Percentiles rank a stretch among this genome's conserved stretches.
These are phyloP conservation scores for Botrytis medusae DNA, from an alignment of 2,329 filamentous ascomycete species.

Conservation along the genomic window DNA sequence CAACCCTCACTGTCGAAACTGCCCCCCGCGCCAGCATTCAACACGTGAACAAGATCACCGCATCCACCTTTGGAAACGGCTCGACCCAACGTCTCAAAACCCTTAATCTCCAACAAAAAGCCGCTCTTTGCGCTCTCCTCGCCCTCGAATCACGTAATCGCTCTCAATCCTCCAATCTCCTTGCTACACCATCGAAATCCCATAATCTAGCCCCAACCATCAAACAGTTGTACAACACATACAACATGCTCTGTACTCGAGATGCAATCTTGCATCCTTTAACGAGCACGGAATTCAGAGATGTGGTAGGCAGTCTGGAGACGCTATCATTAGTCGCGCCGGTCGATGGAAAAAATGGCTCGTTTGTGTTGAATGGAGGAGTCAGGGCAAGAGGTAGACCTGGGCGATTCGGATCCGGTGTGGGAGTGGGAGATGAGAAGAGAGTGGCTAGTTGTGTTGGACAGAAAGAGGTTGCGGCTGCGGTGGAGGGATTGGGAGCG, in stretches of 20 bases:
- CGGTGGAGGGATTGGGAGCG: slow-evolving; percentile 62
- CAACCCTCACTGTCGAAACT: slow-evolving; percentile 67
- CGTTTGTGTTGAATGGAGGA: slow-evolving; percentile 51
- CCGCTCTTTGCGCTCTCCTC: slow-evolving; percentile 83
- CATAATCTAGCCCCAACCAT: slow-evolving; percentile 70
- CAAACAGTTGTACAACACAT: slow-evolving; percentile 81
- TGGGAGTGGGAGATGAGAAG: slow-evolving; percentile 67
- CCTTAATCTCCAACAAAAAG: slow-evolving; percentile 95
- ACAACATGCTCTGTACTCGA: slow-evolving; percentile 76
- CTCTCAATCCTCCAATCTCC: slow-evolving; percentile 47
- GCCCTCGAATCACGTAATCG: slow-evolving; percentile 79
- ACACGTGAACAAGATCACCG: slow-evolving; percentile 89
- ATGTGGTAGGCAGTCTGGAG: slow-evolving; percentile 87
- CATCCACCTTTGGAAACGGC: slow-evolving; percentile 86
- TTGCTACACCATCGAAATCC: slow-evolving; percentile 60
- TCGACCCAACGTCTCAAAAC: slow-evolving; percentile 79
- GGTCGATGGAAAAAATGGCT: slow-evolving; percentile 69
- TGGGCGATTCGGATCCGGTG: slow-evolving; percentile 50
- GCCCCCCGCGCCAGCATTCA: slow-evolving; percentile 87
- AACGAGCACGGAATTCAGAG: slow-evolving; percentile 88
- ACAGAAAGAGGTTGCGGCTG: slow-evolving; percentile 74
- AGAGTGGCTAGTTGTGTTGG: slow-evolving; percentile 75
- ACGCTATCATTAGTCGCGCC: slow-evolving; percentile 76
- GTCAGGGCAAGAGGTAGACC: slow-evolving; percentile 71
- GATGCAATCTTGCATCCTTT: slow-evolving; percentile 90